phyloP scores from a whole-genome alignment of 768 basidiomycete species.

The Cystofilobasidium capitatum region DNA sequence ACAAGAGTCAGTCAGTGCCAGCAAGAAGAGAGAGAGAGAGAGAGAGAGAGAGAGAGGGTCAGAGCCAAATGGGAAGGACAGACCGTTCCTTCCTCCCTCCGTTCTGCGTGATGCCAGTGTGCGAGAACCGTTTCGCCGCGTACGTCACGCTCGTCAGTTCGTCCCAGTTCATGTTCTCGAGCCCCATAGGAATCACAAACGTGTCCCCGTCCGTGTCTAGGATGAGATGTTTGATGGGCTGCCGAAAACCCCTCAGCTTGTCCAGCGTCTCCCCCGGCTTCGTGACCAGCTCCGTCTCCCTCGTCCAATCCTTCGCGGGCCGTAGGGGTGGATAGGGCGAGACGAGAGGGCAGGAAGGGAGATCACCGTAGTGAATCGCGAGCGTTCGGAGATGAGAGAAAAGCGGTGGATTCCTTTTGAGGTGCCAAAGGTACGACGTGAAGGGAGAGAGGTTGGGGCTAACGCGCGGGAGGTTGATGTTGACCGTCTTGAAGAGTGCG shows the following conservation, averaged over 20 bases:
- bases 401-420: neutral
- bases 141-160: neutral
- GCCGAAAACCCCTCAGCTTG: neutral
- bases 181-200: neutral
- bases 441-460: neutral
- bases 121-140: neutral
- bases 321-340: neutral
- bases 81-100: neutral
- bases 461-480: neutral
- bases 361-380: neutral
- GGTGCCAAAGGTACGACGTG: neutral
- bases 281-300: neutral
- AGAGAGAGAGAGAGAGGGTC: neutral
- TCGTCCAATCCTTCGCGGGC: neutral
- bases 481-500: neutral
- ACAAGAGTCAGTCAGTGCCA: neutral
- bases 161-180: neutral
- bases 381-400: neutral
- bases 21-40: neutral
- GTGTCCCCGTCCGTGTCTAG: conserved; percentile 1
- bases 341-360: neutral
- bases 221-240: neutral
- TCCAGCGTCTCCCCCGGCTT: neutral
- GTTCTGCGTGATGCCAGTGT: neutral
- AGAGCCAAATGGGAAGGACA: no score